Base-by-base conservation (phyloP, 1,139 yeast species). In the Sugiyamaella grinbergsii region DNA sequence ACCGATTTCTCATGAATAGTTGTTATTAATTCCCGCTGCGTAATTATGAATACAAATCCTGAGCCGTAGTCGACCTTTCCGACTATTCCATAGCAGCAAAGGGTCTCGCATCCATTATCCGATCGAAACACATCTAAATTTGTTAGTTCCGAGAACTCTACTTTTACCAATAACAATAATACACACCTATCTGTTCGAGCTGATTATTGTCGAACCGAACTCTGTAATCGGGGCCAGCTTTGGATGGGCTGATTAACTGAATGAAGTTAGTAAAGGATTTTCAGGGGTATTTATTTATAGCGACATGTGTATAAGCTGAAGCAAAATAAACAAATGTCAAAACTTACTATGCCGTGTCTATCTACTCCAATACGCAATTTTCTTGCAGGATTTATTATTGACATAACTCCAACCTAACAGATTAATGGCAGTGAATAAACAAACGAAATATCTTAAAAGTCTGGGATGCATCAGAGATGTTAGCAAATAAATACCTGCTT, bases 41-140 rank as follows among this genome's bases (percentile, higher is more conserved):
- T 61, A 13, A 62, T 56, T 6, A 55, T 54, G 4, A 60, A 37
- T 34, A 62, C 42, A 39, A 48, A 55, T 10, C 63, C 62, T 3
- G 46, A 28, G 5, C 62, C 61, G 20, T 55, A 46, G 41, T 58
- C 55, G 2, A 61, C 40, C 31, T 54, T 49, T 3, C 63, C 64
- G 7, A 61, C 34, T 11, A 61, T 39, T 8, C 64, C 64, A 41
- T 49, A 51, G 32, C 41, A 37, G 13, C 20, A 8, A 19, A 45
- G 37, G 18, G 38, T 15, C 22, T 3, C 11, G 4, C 29, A 15
- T 5, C 29, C 34, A 4, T 38, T 15, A 29, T 18, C 28, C 10
- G 11, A 19, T 7, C 10, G 19, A 23, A 15, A n/a, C 20, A 20
- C 7, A 8, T 13, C 31, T 23, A 5, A 7, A 4, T 15, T 5